Evolutionary conservation across 2,329 filamentous ascomycete genomes (phyloP).

Genomic region (Fusarium sp.): DNA sequence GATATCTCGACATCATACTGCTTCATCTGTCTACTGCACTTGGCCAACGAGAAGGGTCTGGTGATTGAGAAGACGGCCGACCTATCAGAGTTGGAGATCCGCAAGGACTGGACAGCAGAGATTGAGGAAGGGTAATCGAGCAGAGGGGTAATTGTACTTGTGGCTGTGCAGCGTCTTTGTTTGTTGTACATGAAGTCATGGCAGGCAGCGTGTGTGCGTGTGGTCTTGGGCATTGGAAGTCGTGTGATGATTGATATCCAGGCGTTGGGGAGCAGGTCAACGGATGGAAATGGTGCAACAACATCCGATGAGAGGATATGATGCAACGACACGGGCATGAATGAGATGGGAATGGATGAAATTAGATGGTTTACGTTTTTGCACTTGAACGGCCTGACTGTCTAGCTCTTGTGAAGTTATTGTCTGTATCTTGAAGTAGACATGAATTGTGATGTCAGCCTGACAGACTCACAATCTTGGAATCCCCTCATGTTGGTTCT

Average conservation of each 20-base stretch:
- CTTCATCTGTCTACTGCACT: constrained; percentile 91
- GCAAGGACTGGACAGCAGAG: constrained; percentile 72
- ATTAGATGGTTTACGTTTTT: not conserved
- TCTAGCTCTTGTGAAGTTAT: not conserved
- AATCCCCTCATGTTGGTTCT: not conserved
- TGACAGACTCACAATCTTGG: not conserved
- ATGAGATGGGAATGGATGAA: constrained; percentile 5
- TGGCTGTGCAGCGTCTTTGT: constrained; percentile 6
- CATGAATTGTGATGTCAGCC: not conserved
- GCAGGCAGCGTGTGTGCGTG: not conserved
- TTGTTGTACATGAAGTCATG: constrained; percentile 11
- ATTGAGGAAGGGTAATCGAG: constrained; percentile 56
- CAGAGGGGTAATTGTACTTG: not conserved
- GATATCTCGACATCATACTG: constrained; percentile 95
- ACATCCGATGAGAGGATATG: constrained; percentile 26
- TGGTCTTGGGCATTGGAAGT: constrained; percentile 22
- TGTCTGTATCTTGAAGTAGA: not conserved
- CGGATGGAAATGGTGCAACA: constrained; percentile 12
- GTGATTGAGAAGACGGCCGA: constrained; percentile 75
- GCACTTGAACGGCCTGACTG: not conserved
- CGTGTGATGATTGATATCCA: constrained; percentile 34
- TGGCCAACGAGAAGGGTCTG: constrained; percentile 93
- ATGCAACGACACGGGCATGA: constrained; percentile 24
- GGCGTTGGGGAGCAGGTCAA: constrained; percentile 35
- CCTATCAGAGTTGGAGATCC: constrained; percentile 70